Base-by-base conservation (phyloP, 169 alveolate genomes). In the Eimeria falciformis region DNA sequence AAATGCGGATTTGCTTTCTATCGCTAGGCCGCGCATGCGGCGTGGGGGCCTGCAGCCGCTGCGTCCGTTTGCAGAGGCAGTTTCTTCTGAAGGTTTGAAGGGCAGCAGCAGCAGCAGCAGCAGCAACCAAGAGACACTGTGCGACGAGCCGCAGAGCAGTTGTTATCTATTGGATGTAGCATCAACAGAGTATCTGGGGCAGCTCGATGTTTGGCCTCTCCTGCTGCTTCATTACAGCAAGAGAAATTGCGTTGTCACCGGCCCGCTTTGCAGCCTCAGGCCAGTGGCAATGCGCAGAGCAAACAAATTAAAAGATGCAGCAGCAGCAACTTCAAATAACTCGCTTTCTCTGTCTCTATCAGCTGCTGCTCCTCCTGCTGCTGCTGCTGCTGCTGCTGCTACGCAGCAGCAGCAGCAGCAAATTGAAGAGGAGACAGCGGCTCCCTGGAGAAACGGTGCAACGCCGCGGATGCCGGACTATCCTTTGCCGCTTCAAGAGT, bases 171-270 rank as follows among this genome's bases (percentile, higher is more conserved):
- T 33, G 55, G 33, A 33, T 18, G 23, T n/a, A n/a, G 78, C 55
- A 3, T 27, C 69, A 4, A 17, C 56, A 12, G 37, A 27, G 45
- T 45, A 1, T 27, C 66, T 43, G 5, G 75, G 56, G 9, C 25
- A 40, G 29, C 81, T 71, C 50, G 66, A 97, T 62, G 95, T 96
- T 23, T 97, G 99, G 98, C 95, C 95, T 46, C 95, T 96, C 91
- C 94, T 97, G 91, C 92, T 98, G 47, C 96, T 96, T 90, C 99
- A 97, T 92, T 97, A 95, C 95, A 97, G 97, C 91, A 96, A 96
- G 87, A 93, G 95, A 88, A 97, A 97, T 46, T 93, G 97, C 46
- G 96, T 98, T 27, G 99, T 98, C 78, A 98, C 97, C 86, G 99
- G 99, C 25, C 96, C 98, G 23, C 90, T 97, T 53, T 5, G 50